Evolutionary conservation across 2,329 filamentous ascomycete species (phyloP).

Genomic region (Penicillium palitans): DNA sequence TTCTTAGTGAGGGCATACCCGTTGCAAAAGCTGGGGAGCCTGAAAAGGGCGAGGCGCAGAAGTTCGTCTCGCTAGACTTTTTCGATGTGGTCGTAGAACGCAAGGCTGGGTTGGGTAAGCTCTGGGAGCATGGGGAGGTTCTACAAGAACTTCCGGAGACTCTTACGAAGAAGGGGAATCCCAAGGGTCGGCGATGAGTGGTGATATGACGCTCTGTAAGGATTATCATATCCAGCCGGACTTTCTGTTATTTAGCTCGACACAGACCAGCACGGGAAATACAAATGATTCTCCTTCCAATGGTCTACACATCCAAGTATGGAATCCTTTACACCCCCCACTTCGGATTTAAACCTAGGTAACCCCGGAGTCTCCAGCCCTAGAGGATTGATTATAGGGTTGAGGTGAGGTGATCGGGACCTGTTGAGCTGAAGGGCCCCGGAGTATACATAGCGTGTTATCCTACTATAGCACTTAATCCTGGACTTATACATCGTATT

Average conservation of each 20-base stretch:
- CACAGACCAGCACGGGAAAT: not conserved
- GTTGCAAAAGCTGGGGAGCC: conserved; percentile 41
- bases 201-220: not conserved
- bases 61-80: conserved; percentile 64
- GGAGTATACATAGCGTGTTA: too few species aligned
- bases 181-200: conserved; percentile 29
- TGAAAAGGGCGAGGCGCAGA: conserved; percentile 49
- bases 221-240: not conserved
- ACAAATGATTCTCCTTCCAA: not conserved
- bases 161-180: conserved; percentile 41
- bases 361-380: not conserved
- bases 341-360: not conserved
- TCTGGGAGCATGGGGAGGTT: conserved; percentile 61
- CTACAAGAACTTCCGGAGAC: conserved; percentile 51
- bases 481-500: not conserved
- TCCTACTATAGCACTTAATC: not conserved
- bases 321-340: not conserved
- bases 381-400: not conserved
- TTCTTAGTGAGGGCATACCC: conserved; percentile 57
- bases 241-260: not conserved
- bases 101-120: conserved; percentile 67
- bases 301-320: not conserved
- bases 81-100: conserved; percentile 75
- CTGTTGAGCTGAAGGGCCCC: not conserved
- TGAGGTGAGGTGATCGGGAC: not conserved